Conservation (phyloP, 2,329 filamentous ascomycete species). For the Fusarium chlamydosporum region DNA sequence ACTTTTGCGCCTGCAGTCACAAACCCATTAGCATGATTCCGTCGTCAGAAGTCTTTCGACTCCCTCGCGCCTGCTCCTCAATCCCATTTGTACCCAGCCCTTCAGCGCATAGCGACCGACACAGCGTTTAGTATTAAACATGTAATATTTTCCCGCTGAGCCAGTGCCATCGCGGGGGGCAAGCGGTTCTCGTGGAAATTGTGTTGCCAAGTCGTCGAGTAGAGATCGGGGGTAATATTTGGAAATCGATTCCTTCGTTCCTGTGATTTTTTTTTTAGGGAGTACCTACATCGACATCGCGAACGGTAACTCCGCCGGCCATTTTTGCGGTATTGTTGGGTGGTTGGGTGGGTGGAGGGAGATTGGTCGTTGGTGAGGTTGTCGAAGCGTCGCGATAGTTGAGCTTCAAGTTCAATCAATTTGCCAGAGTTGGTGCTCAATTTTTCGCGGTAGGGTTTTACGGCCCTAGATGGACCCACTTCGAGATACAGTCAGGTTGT, state of each 20-base stretch:
- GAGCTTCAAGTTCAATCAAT: constrained; percentile 31
- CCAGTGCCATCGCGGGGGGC: constrained; percentile 43
- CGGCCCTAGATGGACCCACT: constrained; percentile 50
- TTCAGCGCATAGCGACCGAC: constrained; percentile 37
- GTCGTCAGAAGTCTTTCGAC: constrained; percentile 81
- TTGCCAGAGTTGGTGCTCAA: constrained; percentile 40
- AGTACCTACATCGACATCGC: constrained; percentile 84
- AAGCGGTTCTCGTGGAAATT: constrained; percentile 49
- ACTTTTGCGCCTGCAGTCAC: constrained; percentile 81
- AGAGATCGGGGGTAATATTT: constrained; percentile 21
- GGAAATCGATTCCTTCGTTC: constrained; percentile 29
- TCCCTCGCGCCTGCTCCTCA: constrained; percentile 78
- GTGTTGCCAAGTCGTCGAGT: constrained; percentile 51
- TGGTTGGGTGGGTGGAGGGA: constrained; percentile 41
- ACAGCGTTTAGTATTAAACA: constrained; percentile 39
- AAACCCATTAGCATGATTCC: constrained; percentile 78
- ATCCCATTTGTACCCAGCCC: constrained; percentile 51
- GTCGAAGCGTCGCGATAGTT: constrained; percentile 50
- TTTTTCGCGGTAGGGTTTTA: constrained; percentile 53
- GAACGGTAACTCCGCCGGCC: constrained; percentile 83
- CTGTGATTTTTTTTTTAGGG: constrained; percentile 49
- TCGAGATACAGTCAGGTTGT: not conserved
- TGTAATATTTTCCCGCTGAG: constrained; percentile 37
- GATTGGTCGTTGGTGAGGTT: constrained; percentile 54
- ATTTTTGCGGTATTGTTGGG: constrained; percentile 74